Conservation (phyloP, 208 protist genomes). For the Vickermania ingenoplastis region DNA sequence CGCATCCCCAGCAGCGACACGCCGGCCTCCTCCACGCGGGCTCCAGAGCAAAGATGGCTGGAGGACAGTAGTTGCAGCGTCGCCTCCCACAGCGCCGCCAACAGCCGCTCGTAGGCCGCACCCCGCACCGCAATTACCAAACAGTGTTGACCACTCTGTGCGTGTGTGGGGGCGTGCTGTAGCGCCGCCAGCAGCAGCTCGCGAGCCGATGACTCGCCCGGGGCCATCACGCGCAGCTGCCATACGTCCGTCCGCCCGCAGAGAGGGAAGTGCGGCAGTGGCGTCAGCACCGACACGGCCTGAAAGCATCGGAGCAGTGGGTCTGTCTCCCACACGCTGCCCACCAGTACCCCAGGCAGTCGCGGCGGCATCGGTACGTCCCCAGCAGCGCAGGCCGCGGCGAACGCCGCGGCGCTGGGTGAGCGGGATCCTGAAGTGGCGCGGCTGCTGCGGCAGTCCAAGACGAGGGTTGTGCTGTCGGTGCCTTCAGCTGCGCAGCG, state of each 20-base stretch:
- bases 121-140: background rate
- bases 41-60: conserved; percentile 5
- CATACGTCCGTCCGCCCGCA: conserved; percentile 5
- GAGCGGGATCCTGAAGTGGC: no score
- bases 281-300: background rate
- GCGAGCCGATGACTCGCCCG: background rate
- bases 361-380: no score
- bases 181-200: background rate
- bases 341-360: no score
- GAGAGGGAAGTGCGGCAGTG: background rate
- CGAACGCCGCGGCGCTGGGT: no score
- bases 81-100: conserved; percentile 33
- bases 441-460: no score
- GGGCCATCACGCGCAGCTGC: conserved; percentile 5
- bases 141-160: no score
- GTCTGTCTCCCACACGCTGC: no score
- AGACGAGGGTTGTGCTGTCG: no score
- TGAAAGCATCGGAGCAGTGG: background rate
- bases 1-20: conserved; percentile 26
- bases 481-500: no score
- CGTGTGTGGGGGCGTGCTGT: background rate
- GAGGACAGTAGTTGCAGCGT: conserved; percentile 15
- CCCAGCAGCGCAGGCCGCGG: no score
- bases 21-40: conserved; percentile 34
- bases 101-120: conserved; percentile 25